These are phyloP conservation scores for Sutorius australiensis DNA, from an alignment of 768 basidiomycete genomes.

Conservation along the genomic window DNA sequence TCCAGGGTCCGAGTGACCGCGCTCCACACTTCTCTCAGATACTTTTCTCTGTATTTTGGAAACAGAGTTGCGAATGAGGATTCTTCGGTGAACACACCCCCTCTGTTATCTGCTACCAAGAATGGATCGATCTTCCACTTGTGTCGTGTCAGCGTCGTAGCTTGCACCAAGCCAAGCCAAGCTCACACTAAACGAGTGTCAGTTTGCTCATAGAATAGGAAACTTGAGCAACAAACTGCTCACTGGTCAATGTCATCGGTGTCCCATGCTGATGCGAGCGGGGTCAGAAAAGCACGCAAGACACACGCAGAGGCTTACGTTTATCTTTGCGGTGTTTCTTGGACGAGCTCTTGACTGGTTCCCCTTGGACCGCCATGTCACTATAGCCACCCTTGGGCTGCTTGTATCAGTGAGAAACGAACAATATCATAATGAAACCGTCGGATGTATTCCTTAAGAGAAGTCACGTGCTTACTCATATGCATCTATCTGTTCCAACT, in stretches of 20 bases:
- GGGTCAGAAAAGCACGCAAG: constrained; percentile 9
- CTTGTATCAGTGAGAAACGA: background rate
- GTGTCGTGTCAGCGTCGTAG: constrained; percentile 11
- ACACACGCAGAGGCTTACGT: constrained; percentile 52
- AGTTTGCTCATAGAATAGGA: background rate
- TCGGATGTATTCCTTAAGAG: background rate
- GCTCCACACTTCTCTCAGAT: constrained; percentile 92
- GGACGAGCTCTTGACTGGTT: constrained; percentile 66
- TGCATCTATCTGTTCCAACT: background rate
- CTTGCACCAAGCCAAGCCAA: background rate
- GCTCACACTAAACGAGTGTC: constrained; percentile 41
- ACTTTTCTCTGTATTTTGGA: constrained; percentile 97
- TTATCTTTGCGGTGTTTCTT: constrained; percentile 92
- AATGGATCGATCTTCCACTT: constrained; percentile 92
- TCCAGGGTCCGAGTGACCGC: constrained; percentile 84
- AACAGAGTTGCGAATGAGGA: constrained; percentile 98
- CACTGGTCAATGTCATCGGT: constrained; percentile 99
- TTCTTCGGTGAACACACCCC: constrained; percentile 86
- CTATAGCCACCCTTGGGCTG: background rate
- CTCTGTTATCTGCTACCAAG: constrained; percentile 67
- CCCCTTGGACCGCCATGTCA: constrained; percentile 32
- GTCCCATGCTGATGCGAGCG: constrained; percentile 77
- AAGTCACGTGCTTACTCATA: constrained; percentile 17
- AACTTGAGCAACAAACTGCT: constrained; percentile 34
- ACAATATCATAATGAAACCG: background rate